Evolutionary conservation across 306 rosid genomes (phyloP), one percentile per base, ranked within the genome.

Genomic region (Castanea sativa): DNA sequence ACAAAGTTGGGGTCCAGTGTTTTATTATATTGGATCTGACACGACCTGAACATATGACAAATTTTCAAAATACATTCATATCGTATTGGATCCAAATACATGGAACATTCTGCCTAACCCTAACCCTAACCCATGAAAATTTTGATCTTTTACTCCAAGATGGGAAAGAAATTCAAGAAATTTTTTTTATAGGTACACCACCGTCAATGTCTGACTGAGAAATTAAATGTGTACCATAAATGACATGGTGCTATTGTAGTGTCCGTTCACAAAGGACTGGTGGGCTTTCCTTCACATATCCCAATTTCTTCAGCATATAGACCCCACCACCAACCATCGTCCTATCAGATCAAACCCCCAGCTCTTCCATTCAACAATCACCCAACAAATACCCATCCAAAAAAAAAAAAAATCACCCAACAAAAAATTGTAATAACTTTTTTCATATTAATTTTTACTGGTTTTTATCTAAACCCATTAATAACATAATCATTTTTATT

Each of bases 381-480:
- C 16, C 53, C 4, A 12, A 49, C 53, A 3, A 25, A 25, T 1
- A 25, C 27, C 27, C 27, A 25, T 25, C 27, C 1, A 25, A 25
- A 25, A 25, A 23, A 23, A 23, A 25, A 25, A 25, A 25, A 25
- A 49, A 49, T 3, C 1, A 49, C 16, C 53, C 4, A 12, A 49
- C 53, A 3, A 35, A 38, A 38, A 6, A 38, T 38, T 38, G 6
- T 25, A 25, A 38, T 7, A 2, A 38, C 45, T 38, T 7, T 38
- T 38, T 38, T 7, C 3, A 2, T 0, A 41, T 41, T 41, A 41
- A 41, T 7, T 8, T 0, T 41, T 8, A 41, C 0, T 41, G 0
- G 0, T 41, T 41, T 41, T 41, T 41, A 41, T 41, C 3, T 8
- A 0, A 0, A 2, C 0, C 0, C 0, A 41, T 8, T 8, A 41